phyloP scores from a whole-genome alignment of 306 rosid species.

The Cucurbita ficifolia region DNA sequence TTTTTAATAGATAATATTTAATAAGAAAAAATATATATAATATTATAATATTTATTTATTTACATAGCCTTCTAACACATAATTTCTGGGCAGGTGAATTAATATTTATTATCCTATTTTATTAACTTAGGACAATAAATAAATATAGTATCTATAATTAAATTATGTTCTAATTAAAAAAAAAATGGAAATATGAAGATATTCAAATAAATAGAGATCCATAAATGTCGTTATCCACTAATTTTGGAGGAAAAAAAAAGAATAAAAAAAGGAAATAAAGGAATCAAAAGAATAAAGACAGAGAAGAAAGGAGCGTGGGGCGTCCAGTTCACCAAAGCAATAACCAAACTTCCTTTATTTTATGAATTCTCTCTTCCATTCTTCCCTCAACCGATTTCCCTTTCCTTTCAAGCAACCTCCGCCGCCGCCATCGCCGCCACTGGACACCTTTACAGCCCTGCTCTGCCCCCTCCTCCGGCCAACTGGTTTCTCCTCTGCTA shows the following conservation, averaged over 20 bases:
- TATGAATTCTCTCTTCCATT: not conserved
- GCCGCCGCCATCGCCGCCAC: not conserved
- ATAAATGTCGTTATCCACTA: not conserved
- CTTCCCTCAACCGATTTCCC: not conserved
- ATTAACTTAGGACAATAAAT: too few relatives aligned
- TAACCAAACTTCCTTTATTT: not conserved
- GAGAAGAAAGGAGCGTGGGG: constrained; percentile 4
- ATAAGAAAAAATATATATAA: too few relatives aligned
- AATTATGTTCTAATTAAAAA: too few relatives aligned
- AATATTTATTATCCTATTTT: too few relatives aligned
- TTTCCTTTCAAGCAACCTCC: constrained; percentile 9
- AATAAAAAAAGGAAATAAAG: not conserved
- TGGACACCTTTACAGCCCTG: not conserved
- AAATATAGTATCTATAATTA: too few relatives aligned
- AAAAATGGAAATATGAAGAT: too few relatives aligned
- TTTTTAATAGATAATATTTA: too few relatives aligned
- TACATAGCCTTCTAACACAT: too few relatives aligned
- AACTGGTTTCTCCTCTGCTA: not conserved
- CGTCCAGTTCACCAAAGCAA: not conserved
- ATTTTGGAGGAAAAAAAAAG: not conserved
- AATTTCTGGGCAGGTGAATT: too few relatives aligned
- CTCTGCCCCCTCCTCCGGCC: not conserved
- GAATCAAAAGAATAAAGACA: not conserved
- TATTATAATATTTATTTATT: too few relatives aligned
- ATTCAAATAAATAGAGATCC: too few relatives aligned